Conservation (phyloP, 2,329 filamentous ascomycete genomes). For the Elsinoe fawcettii region DNA sequence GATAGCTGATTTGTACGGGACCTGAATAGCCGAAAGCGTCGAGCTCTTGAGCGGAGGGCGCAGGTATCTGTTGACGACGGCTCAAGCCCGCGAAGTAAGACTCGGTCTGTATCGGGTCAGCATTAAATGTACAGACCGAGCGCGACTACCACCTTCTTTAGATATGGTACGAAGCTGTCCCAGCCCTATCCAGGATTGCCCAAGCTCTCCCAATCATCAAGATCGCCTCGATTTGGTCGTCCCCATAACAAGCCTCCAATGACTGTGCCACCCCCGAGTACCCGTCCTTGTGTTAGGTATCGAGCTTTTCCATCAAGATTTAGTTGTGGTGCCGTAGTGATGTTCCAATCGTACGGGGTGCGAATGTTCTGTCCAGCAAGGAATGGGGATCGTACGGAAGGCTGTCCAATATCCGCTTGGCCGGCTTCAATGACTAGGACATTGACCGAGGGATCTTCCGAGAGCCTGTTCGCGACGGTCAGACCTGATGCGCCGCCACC, state of each 20-base stretch:
- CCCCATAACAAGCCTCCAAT: slow-evolving; percentile 30
- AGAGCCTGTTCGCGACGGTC: slow-evolving; percentile 26
- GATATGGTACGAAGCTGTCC: slow-evolving; percentile 38
- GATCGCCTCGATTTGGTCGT: slow-evolving; percentile 33
- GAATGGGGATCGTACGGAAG: slow-evolving; percentile 23
- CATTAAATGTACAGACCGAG: too few species aligned
- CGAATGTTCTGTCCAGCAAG: slow-evolving; percentile 25
- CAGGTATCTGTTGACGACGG: not conserved
- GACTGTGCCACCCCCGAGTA: slow-evolving; percentile 29
- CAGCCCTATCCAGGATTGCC: slow-evolving; percentile 55
- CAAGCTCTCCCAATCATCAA: slow-evolving; percentile 48
- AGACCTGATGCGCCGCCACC: slow-evolving; percentile 27
- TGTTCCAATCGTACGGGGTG: slow-evolving; percentile 26
- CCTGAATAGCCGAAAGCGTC: slow-evolving; percentile 37
- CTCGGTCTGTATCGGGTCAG: not conserved
- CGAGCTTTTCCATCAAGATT: slow-evolving; percentile 23
- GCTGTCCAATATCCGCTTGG: slow-evolving; percentile 22
- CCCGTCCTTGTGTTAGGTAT: slow-evolving; percentile 24
- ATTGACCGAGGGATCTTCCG: slow-evolving; percentile 25
- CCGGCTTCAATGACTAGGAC: slow-evolving; percentile 29
- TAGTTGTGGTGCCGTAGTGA: slow-evolving; percentile 23
- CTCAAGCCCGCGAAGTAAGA: not conserved
- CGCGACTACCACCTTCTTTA: slow-evolving; percentile 23
- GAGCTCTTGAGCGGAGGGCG: slow-evolving; percentile 19
- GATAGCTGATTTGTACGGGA: slow-evolving; percentile 45